Conservation (phyloP, 2,329 filamentous ascomycete genomes). For the Aureobasidium melanogenum region DNA sequence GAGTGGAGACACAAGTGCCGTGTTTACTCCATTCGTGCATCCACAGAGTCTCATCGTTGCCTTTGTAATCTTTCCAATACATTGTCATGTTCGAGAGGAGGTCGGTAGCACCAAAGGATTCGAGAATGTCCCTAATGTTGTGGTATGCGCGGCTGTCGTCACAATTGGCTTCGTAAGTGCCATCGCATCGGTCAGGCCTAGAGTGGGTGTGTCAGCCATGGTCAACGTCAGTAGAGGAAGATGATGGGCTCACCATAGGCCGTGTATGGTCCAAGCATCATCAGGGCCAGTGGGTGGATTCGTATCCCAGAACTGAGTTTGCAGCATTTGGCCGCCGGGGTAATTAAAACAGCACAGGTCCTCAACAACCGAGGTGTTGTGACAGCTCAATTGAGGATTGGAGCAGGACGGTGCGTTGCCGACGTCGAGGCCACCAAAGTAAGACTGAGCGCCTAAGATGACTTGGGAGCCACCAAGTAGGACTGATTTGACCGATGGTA, state of each 20-base stretch:
- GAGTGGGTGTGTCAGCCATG: not conserved
- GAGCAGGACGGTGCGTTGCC: conserved; percentile 21
- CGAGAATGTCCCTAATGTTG: conserved; percentile 56
- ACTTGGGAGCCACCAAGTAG: conserved; percentile 7
- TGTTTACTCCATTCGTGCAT: conserved; percentile 65
- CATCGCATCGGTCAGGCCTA: conserved; percentile 52
- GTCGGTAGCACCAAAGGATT: conserved; percentile 43
- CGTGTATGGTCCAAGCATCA: conserved; percentile 68
- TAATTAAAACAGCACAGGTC: conserved; percentile 68
- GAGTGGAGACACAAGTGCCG: conserved; percentile 64
- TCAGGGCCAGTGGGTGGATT: conserved; percentile 54
- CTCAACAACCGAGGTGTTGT: conserved; percentile 50
- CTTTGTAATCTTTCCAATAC: conserved; percentile 63
- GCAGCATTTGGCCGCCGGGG: conserved; percentile 61
- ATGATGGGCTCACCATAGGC: conserved; percentile 43
- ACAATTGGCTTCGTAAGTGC: conserved; percentile 59
- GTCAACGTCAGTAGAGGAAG: not conserved
- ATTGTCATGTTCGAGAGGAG: conserved; percentile 58
- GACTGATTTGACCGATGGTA: conserved; percentile 4
- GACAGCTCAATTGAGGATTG: conserved; percentile 50
- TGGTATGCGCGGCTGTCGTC: conserved; percentile 53
- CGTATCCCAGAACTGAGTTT: conserved; percentile 73
- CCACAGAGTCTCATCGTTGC: conserved; percentile 58
- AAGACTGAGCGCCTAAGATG: not conserved
- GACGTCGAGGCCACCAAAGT: not conserved